A percentile compares a stretch with the other conserved stretches of the same genome.
These are phyloP conservation scores for Larix kaempferi DNA, from an alignment of 75 land plant genomes.

Conservation along the genomic window DNA sequence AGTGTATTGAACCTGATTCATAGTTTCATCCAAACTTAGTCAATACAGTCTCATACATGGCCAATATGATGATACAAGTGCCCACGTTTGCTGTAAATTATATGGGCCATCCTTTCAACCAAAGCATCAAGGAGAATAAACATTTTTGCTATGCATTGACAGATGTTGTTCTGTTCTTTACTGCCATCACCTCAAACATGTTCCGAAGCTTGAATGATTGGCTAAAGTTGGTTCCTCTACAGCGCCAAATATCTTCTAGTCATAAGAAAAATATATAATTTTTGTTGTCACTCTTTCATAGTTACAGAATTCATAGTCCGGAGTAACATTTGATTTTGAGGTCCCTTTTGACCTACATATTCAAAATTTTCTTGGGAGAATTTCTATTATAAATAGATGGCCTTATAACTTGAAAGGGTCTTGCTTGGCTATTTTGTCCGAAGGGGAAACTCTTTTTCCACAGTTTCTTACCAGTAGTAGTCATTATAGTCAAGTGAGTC, in stretches of 20 bases:
- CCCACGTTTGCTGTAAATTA: conserved; percentile 99
- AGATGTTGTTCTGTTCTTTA: conserved; percentile 76
- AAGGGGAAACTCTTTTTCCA: no score
- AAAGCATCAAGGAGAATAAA: conserved; percentile 86
- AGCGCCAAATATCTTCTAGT: conserved; percentile 30
- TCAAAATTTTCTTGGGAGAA: neutral
- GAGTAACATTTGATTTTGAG: neutral
- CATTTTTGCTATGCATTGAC: conserved; percentile 78
- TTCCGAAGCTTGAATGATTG: conserved; percentile 88
- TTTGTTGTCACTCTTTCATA: neutral
- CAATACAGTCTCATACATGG: conserved; percentile 98
- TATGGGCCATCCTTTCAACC: conserved; percentile 99
- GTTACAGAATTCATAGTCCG: neutral
- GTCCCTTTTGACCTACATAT: neutral
- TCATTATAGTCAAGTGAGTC: no score
- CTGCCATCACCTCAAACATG: conserved; percentile 79
- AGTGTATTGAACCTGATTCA: conserved; percentile 96
- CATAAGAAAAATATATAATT: conserved; percentile 34
- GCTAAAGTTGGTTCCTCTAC: conserved; percentile 87
- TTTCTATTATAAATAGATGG: no score
- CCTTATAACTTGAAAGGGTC: no score
- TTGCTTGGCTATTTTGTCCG: no score
- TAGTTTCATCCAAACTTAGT: conserved; percentile 96
- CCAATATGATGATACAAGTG: conserved; percentile 98
- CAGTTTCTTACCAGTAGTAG: no score